Conservation (phyloP, 2,329 filamentous ascomycete genomes). For the Anthostomella pinea region DNA sequence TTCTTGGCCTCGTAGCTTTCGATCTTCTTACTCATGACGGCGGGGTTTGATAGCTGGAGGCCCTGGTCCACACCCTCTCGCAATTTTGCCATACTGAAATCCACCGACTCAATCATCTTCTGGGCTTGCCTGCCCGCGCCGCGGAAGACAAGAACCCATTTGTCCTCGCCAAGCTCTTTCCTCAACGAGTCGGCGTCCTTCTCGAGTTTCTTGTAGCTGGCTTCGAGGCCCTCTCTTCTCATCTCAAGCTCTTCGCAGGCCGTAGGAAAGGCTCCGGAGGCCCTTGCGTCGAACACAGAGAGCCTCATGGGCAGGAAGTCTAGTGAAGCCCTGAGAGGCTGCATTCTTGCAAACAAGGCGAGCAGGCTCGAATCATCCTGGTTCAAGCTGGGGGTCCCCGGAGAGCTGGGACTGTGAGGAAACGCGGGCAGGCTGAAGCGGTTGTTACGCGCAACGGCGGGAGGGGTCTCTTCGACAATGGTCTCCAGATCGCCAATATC, state of each 20-base stretch:
- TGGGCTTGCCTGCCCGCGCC: conserved; percentile 88
- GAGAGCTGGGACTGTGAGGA: conserved; percentile 60
- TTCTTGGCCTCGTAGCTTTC: conserved; percentile 96
- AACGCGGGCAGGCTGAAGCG: conserved; percentile 68
- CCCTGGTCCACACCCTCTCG: conserved; percentile 74
- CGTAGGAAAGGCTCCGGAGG: conserved; percentile 77
- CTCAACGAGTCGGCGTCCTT: conserved; percentile 85
- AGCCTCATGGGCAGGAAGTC: conserved; percentile 96
- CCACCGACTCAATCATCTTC: conserved; percentile 95
- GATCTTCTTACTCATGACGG: conserved; percentile 73
- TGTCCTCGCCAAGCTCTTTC: conserved; percentile 89
- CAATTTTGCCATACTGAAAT: conserved; percentile 79
- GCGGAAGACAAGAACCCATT: conserved; percentile 93
- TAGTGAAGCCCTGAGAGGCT: conserved; percentile 84
- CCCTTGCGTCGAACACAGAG: conserved; percentile 78
- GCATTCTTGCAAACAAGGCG: conserved; percentile 91
- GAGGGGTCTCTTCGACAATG: conserved; percentile 84
- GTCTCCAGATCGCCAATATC: conserved; percentile 90
- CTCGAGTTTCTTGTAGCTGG: conserved; percentile 84
- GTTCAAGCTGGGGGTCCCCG: conserved; percentile 53
- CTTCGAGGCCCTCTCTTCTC: conserved; percentile 70
- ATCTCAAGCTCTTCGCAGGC: conserved; percentile 86
- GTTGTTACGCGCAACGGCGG: conserved; percentile 53
- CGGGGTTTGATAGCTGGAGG: conserved; percentile 68
- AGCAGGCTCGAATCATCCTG: conserved; percentile 87